phyloP scores from a whole-genome alignment of 257 asterid species.

The Craterostigma plantagineum region DNA sequence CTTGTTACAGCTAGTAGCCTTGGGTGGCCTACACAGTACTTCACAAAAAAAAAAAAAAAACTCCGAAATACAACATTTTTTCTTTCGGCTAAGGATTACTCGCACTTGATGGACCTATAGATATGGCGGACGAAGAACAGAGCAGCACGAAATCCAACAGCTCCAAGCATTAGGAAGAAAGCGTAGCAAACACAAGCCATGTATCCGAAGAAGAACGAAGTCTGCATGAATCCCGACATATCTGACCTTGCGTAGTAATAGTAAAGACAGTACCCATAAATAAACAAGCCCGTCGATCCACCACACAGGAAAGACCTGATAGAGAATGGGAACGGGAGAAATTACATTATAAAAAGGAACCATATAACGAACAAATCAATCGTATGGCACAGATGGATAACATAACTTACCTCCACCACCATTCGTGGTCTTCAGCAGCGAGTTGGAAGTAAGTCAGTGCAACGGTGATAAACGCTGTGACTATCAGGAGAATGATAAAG shows the following conservation, averaged over 20 bases:
- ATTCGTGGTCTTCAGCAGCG: slow-evolving; percentile 89
- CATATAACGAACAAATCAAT: too few species aligned
- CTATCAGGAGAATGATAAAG: slow-evolving; percentile 69
- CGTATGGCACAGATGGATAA: too few species aligned
- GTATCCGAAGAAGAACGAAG: slow-evolving; percentile 82
- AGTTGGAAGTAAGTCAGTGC: slow-evolving; percentile 83
- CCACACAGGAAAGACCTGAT: slow-evolving; percentile 91
- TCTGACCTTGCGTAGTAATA: slow-evolving; percentile 76
- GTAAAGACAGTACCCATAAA: slow-evolving; percentile 69
- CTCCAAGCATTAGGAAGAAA: slow-evolving; percentile 82
- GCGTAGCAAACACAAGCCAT: slow-evolving; percentile 77
- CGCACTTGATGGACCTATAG: slow-evolving; percentile 61
- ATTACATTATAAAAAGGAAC: slow-evolving; percentile 5
- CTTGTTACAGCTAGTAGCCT: too few species aligned
- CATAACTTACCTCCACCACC: slow-evolving; percentile 94
- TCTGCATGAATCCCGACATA: slow-evolving; percentile 95
- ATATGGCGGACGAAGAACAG: slow-evolving; percentile 79
- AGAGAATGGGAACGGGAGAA: too few species aligned
- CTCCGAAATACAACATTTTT: too few species aligned
- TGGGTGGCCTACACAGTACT: too few species aligned
- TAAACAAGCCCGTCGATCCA: slow-evolving; percentile 82
- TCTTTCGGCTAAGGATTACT: slow-evolving; percentile 11
- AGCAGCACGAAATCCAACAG: slow-evolving; percentile 81
- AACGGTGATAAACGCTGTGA: slow-evolving; percentile 77
- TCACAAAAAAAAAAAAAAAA: too few species aligned